phyloP scores from a whole-genome alignment of 2,329 filamentous ascomycete genomes.

The Diaporthe humulicola region DNA sequence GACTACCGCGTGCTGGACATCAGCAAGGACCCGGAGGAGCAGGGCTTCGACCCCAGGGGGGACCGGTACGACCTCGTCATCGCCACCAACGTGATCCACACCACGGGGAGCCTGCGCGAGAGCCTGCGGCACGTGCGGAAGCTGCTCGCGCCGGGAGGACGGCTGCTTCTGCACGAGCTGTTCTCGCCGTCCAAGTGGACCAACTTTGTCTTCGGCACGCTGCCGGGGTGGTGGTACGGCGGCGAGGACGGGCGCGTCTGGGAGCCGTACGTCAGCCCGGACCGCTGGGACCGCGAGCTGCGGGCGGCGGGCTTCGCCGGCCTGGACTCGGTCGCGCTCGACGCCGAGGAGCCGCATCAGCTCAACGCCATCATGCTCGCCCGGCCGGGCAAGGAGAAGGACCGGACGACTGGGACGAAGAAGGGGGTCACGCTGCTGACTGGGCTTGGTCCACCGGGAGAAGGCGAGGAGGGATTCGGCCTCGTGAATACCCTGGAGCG shows the following conservation, averaged over 20 bases:
- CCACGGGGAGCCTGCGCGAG: conserved; percentile 42
- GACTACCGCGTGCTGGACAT: conserved; percentile 49
- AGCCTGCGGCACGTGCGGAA: conserved; percentile 44
- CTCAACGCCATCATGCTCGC: not conserved
- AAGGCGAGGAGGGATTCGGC: too few species aligned
- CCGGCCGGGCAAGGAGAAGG: not conserved
- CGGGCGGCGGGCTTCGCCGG: not conserved
- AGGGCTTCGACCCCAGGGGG: conserved; percentile 47
- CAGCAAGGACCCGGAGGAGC: conserved; percentile 43
- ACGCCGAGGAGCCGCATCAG: conserved; percentile 34
- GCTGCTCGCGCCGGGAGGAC: conserved; percentile 52
- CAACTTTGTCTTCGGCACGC: conserved; percentile 49
- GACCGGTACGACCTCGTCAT: conserved; percentile 49
- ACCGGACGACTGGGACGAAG: too few species aligned
- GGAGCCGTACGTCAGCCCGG: conserved; percentile 42
- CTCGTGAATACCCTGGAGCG: not conserved
- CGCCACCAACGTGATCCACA: conserved; percentile 48
- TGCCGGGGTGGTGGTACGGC: conserved; percentile 54
- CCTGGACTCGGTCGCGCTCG: conserved; percentile 41
- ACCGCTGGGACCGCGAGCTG: conserved; percentile 8
- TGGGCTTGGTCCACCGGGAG: too few species aligned
- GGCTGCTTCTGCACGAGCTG: conserved; percentile 44
- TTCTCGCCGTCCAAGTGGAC: not conserved
- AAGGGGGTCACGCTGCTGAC: too few species aligned
- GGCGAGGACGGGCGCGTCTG: conserved; percentile 13